Evolutionary conservation across 2,329 filamentous ascomycete species (phyloP).

Genomic region (Trichoderma harzianum): DNA sequence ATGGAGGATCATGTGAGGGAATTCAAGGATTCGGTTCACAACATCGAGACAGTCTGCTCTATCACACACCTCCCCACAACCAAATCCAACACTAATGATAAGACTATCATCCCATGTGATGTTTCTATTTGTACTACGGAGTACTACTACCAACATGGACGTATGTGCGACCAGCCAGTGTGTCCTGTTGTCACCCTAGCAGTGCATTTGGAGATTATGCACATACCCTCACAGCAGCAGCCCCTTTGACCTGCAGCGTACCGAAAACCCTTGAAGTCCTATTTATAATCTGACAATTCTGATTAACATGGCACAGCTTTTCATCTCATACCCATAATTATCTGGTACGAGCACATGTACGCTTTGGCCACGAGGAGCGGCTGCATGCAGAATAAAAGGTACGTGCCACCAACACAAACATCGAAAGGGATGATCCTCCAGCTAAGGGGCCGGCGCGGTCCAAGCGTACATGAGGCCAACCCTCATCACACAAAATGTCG

Average conservation of each 20-base stretch:
- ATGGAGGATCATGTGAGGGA: not conserved
- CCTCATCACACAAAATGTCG: not conserved
- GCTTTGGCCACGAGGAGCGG: not conserved
- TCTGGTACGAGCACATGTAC: not conserved
- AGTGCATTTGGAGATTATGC: not conserved
- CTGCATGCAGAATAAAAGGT: not conserved
- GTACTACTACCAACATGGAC: not conserved
- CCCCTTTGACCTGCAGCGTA: not conserved
- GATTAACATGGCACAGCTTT: not conserved
- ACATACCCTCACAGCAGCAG: not conserved
- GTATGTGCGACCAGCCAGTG: not conserved
- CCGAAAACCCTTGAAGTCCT: not conserved
- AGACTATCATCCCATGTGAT: not conserved
- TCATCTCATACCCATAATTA: not conserved
- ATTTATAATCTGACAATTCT: not conserved
- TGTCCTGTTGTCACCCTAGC: not conserved
- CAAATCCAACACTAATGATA: not conserved
- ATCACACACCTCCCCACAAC: not conserved
- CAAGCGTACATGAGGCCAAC: not conserved
- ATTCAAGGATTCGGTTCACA: not conserved
- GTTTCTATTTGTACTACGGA: not conserved
- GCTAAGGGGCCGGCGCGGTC: not conserved
- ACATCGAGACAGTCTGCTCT: not conserved
- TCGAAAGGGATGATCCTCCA: not conserved
- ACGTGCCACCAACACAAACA: not conserved